Conservation (phyloP, 768 basidiomycete genomes). For the Imleria badia region DNA sequence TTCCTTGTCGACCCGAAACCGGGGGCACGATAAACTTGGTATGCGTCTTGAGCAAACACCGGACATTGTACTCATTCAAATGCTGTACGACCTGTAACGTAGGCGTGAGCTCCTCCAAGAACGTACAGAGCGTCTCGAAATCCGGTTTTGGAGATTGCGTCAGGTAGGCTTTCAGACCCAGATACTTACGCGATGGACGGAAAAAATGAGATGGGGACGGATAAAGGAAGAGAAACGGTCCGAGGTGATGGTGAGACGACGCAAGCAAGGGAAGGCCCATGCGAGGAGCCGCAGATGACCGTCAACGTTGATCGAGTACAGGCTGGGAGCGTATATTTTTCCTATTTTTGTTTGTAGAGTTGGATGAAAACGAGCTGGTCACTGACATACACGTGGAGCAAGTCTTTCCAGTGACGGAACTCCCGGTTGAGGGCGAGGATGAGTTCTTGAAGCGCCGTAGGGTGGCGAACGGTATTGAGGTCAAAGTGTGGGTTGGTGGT, state of each 20-base stretch:
- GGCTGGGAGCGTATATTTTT: too few species aligned
- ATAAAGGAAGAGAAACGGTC: neutral
- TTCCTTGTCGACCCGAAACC: conserved; percentile 27
- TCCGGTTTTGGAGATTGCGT: neutral
- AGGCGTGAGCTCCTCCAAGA: conserved; percentile 14
- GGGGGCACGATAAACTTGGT: conserved; percentile 4
- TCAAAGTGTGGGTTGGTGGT: neutral
- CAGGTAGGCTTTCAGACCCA: conserved; percentile 12
- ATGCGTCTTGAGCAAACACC: conserved; percentile 18
- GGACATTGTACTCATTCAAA: conserved; percentile 14
- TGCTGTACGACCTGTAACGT: conserved; percentile 25
- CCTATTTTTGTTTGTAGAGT: neutral
- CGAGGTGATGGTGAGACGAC: conserved; percentile 19
- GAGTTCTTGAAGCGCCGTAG: conserved; percentile 18
- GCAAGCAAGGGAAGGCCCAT: conserved; percentile 14
- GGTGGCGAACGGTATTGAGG: neutral
- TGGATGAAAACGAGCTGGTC: conserved; percentile 19
- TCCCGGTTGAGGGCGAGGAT: conserved; percentile 7
- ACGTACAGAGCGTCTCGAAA: conserved; percentile 9
- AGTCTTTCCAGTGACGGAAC: conserved; percentile 4
- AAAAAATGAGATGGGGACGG: neutral
- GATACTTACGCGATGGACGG: conserved; percentile 18
- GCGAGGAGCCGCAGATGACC: conserved; percentile 8
- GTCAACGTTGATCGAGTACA: neutral
- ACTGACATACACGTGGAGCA: conserved; percentile 15